phyloP scores from a whole-genome alignment of 164 flowering plant species.

The Stephania japonica region DNA sequence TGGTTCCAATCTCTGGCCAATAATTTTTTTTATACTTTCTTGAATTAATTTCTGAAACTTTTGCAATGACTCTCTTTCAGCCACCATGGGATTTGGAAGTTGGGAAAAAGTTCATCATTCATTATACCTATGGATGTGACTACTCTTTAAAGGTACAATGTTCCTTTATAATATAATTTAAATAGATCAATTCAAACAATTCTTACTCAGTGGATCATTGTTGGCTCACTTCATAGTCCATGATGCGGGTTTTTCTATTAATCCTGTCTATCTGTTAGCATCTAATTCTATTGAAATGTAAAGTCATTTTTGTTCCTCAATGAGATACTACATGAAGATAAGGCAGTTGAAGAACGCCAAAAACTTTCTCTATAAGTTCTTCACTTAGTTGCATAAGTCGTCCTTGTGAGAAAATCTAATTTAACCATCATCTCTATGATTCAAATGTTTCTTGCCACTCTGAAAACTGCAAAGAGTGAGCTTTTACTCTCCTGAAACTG shows the following conservation, averaged over 20 bases:
- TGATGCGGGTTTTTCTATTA: not conserved
- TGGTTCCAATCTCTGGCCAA: not conserved
- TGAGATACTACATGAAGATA: not conserved
- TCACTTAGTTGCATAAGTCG: not conserved
- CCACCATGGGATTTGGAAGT: constrained; percentile 84
- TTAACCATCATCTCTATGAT: not conserved
- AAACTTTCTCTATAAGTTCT: not conserved
- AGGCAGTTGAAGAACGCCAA: not conserved
- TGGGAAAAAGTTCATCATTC: constrained; percentile 63
- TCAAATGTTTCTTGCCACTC: not conserved
- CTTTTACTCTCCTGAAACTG: not conserved
- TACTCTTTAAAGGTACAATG: constrained; percentile 62
- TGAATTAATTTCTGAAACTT: not conserved
- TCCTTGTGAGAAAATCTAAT: not conserved
- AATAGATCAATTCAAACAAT: not conserved
- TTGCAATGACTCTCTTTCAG: constrained; percentile 33
- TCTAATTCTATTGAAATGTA: not conserved
- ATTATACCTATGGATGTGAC: constrained; percentile 92
- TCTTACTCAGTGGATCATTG: not conserved
- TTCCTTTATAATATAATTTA: not conserved
- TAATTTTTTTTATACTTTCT: not conserved
- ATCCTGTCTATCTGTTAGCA: not conserved
- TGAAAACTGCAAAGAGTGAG: not conserved
- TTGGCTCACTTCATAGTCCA: not conserved
- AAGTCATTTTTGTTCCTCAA: not conserved